These are phyloP conservation scores for Hansenula lynferdii DNA, from an alignment of 1,139 yeast species.

Conservation along the genomic window DNA sequence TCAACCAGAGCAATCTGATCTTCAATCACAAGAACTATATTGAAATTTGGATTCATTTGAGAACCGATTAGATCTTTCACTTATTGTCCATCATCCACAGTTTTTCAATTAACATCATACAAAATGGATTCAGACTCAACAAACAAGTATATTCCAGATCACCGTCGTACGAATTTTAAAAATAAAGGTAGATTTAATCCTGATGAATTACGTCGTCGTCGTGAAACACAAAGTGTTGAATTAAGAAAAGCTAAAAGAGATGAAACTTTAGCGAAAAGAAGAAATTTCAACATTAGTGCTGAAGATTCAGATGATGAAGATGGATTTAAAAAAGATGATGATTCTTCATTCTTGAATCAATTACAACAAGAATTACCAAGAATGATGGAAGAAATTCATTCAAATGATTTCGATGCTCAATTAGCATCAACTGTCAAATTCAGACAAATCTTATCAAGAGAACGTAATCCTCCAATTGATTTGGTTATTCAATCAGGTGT, in stretches of 20 bases:
- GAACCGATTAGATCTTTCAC: no score
- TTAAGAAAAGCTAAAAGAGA: conserved; percentile 95
- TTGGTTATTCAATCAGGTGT: conserved; percentile 91
- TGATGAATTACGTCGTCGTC: conserved; percentile 95
- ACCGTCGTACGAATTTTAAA: conserved; percentile 94
- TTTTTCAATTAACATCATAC: no score
- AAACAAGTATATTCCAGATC: conserved; percentile 89
- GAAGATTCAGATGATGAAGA: conserved; percentile 43
- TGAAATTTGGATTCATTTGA: no score
- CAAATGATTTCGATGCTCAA: conserved; percentile 75
- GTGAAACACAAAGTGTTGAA: conserved; percentile 97
- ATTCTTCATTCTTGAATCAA: conserved; percentile 35
- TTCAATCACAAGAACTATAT: no score
- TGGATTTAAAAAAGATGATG: conserved; percentile 31
- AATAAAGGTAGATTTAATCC: conserved; percentile 92
- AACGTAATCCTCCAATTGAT: conserved; percentile 96
- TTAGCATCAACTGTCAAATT: conserved; percentile 88
- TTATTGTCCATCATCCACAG: neutral
- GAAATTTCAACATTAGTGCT: conserved; percentile 55
- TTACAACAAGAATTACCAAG: conserved; percentile 76
- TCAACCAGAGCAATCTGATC: neutral
- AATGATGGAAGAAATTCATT: conserved; percentile 78
- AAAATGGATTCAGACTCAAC: conserved; percentile 77
- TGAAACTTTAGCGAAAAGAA: conserved; percentile 88
- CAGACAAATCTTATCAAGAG: conserved; percentile 90